phyloP scores from a whole-genome alignment of 192 early-diverging fungal species.

The Mortierella hygrophila region DNA sequence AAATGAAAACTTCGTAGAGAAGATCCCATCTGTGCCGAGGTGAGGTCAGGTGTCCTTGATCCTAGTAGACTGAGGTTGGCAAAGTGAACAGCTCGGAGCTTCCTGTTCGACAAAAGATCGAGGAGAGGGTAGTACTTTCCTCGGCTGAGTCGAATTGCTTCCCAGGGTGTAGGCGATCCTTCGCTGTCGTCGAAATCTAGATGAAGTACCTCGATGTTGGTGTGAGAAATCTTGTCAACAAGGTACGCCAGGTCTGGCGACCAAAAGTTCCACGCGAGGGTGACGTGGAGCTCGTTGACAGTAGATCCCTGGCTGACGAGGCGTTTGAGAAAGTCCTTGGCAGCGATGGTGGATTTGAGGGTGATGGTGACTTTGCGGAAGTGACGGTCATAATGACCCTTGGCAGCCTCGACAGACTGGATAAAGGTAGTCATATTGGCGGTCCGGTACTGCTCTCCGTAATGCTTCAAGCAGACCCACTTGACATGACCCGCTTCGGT shows the following conservation, averaged over 20 bases:
- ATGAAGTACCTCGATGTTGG: slow-evolving; percentile 1
- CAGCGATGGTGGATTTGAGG: not conserved
- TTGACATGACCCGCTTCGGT: slow-evolving; percentile 37
- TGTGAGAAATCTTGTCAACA: not conserved
- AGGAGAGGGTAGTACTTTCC: slow-evolving; percentile 26
- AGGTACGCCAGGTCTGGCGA: slow-evolving; percentile 1
- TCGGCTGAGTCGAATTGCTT: not conserved
- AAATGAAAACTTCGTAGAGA: slow-evolving; percentile 3
- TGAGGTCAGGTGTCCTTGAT: not conserved
- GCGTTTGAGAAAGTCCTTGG: slow-evolving; percentile 19
- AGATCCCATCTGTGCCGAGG: not conserved
- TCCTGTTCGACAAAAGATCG: not conserved
- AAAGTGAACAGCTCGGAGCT: not conserved
- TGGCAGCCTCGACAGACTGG: not conserved
- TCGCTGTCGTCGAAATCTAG: slow-evolving; percentile 12
- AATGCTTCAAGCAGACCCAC: slow-evolving; percentile 44
- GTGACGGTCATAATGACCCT: not conserved
- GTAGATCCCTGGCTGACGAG: not conserved
- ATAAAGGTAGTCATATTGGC: slow-evolving; percentile 12
- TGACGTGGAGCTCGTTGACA: slow-evolving; percentile 16
- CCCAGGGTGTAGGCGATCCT: not conserved
- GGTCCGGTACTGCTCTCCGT: not conserved
- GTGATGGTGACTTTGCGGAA: slow-evolving; percentile 18
- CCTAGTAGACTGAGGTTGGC: not conserved
- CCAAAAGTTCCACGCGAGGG: not conserved